Percentiles rank a stretch among this genome's conserved stretches.
Evolutionary conservation across 1,284 basidiomycete genomes (phyloP).

Genomic region (Anthracocystis panici-leucophaei): DNA sequence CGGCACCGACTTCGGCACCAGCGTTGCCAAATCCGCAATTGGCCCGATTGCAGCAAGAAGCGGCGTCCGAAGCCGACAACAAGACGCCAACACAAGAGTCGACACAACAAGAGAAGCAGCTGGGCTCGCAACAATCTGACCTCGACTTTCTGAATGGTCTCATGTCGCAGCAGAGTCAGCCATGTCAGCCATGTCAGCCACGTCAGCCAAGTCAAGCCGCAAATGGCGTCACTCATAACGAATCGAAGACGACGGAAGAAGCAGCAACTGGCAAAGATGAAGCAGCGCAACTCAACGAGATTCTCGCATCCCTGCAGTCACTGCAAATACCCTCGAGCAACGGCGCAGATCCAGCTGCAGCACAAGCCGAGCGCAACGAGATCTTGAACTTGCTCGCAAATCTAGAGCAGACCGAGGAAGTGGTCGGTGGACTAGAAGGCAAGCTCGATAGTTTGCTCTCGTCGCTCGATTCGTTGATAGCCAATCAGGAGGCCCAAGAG

Average conservation of each 20-base stretch:
- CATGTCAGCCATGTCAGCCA: not conserved
- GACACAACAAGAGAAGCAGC: slow-evolving; percentile 21
- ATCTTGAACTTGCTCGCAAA: slow-evolving; percentile 45
- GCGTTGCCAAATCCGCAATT: slow-evolving; percentile 20
- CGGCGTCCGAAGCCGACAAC: slow-evolving; percentile 9
- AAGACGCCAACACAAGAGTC: slow-evolving; percentile 45
- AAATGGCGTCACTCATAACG: slow-evolving; percentile 9
- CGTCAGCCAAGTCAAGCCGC: not conserved
- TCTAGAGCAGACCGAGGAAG: slow-evolving; percentile 48
- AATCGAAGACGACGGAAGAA: not conserved
- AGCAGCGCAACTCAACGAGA: slow-evolving; percentile 44
- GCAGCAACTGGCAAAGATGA: slow-evolving; percentile 20
- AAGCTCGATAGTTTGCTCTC: slow-evolving; percentile 41
- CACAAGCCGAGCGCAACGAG: slow-evolving; percentile 36
- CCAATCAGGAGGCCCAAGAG: slow-evolving; percentile 45
- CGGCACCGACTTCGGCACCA: not conserved
- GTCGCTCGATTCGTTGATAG: slow-evolving; percentile 40
- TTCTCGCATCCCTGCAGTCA: slow-evolving; percentile 42
- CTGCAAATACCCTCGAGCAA: slow-evolving; percentile 40
- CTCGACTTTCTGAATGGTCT: slow-evolving; percentile 46
- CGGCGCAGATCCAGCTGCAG: slow-evolving; percentile 27
- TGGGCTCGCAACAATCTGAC: slow-evolving; percentile 35
- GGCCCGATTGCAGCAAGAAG: slow-evolving; percentile 23
- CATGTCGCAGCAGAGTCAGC: slow-evolving; percentile 26
- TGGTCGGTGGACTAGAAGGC: slow-evolving; percentile 45